Evolutionary conservation across 2,329 filamentous ascomycete genomes (phyloP).

Genomic region (Sporothrix schenckii): DNA sequence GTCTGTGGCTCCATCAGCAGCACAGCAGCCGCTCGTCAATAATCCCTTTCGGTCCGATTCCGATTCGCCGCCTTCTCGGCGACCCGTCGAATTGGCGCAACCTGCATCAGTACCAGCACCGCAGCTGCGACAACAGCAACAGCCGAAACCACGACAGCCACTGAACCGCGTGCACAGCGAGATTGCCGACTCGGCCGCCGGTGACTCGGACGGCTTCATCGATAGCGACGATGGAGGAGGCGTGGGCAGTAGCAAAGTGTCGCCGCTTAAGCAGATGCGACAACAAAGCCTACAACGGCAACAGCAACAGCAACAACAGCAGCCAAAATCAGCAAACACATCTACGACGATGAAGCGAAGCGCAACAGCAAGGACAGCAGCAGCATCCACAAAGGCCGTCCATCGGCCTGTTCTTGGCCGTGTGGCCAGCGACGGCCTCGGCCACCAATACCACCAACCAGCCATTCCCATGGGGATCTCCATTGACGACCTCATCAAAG

Average conservation of each 20-base stretch:
- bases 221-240: constrained; percentile 35
- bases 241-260: constrained; percentile 15
- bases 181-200: constrained; percentile 49
- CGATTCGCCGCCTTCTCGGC: neutral
- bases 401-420: constrained; percentile 29
- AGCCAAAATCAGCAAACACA: constrained; percentile 35
- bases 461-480: constrained; percentile 31
- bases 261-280: constrained; percentile 27
- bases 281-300: neutral
- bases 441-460: constrained; percentile 29
- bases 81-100: neutral
- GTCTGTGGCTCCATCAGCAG: neutral
- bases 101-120: neutral
- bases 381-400: neutral
- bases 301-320: constrained; percentile 16
- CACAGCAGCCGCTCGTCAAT: neutral
- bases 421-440: constrained; percentile 33
- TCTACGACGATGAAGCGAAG: constrained; percentile 33
- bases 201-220: constrained; percentile 36
- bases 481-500: constrained; percentile 34
- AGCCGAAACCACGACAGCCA: constrained; percentile 24
- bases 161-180: constrained; percentile 46
- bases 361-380: constrained; percentile 38
- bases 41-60: constrained; percentile 17
- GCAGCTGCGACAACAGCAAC: constrained; percentile 46